Base-by-base conservation (phyloP, 306 rosid genomes). In the Quercus bicolor region DNA sequence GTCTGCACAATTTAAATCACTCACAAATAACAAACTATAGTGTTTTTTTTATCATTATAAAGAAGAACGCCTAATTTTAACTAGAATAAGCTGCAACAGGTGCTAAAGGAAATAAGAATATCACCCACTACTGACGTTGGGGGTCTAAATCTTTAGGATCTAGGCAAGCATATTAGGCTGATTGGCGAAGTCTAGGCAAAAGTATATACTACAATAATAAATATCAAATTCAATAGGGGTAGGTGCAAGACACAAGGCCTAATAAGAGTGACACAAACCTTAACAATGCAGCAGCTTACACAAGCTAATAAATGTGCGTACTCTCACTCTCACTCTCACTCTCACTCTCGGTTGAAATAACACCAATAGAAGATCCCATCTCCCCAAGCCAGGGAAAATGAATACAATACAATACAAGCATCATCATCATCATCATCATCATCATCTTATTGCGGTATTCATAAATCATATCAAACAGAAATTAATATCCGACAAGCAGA, bases 1-100 rank as follows among this genome's bases (percentile, higher is more conserved):
- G 4, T 54, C 77, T 26, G 20, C 51, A 73, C 18, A 43, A 64
- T 84, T 73, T 52, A 76, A 73, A 24, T 31, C 19, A 31, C 53
- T 11, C 33, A 56, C 48, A 59, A 75, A 52, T 55, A 66, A 55
- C 64, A 37, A 68, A 29, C 62, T 70, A 80, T 66, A 70, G 23
- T 76, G 43, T 48, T 48, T 55, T n/a, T n/a, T 54, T 55, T 53
- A 40, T 8, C 2, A 40, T 53, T 3, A 53, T 5, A 6, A n/a
- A 0, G 4, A 55, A n/a, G 60, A 6, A 20, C 4, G 1, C 60
- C 60, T 20, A 56, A 6, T 18, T 56, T 56, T 56, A 56, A 56
- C 23, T n/a, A 56, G 61, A 56, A 56, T 56, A 56, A 56, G 61
- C 61, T n/a, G 61, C 5, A 8, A 56, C 12, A 56, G 26, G n/a